Percentiles rank a stretch among this genome's conserved stretches.
Conservation (phyloP, 2,329 filamentous ascomycete species). For the Epichloe sylvatica region DNA sequence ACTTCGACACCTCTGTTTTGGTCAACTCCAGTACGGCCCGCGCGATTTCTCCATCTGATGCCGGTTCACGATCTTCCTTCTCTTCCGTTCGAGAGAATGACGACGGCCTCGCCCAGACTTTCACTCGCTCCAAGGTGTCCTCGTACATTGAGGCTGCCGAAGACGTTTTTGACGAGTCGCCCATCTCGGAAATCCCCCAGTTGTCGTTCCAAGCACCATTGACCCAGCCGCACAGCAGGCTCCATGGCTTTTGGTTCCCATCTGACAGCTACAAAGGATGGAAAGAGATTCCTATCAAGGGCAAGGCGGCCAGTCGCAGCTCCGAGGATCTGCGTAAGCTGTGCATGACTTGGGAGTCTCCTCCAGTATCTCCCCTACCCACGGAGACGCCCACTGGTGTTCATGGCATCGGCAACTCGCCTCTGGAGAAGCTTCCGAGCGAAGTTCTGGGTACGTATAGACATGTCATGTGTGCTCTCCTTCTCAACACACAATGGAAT, state of each 20-base stretch:
- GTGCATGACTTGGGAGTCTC: constrained; percentile 39
- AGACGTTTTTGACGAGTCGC: constrained; percentile 36
- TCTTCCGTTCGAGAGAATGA: constrained; percentile 49
- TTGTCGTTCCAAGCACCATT: constrained; percentile 37
- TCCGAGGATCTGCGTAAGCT: constrained; percentile 44
- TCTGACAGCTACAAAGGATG: constrained; percentile 45
- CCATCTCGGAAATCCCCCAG: constrained; percentile 27
- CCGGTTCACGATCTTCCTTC: constrained; percentile 40
- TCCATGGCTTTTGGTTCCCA: constrained; percentile 46
- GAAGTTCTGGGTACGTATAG: constrained; percentile 54
- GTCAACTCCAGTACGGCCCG: constrained; percentile 25
- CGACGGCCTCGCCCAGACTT: constrained; percentile 45
- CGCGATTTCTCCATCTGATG: constrained; percentile 24
- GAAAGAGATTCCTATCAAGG: constrained; percentile 47
- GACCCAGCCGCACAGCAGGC: constrained; percentile 40
- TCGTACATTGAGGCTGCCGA: constrained; percentile 38
- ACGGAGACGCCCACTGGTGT: constrained; percentile 17
- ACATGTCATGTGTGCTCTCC: neutral
- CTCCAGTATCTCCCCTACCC: constrained; percentile 19
- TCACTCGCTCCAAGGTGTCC: constrained; percentile 49
- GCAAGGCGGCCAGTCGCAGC: constrained; percentile 46
- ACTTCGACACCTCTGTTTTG: constrained; percentile 22
- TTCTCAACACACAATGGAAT: neutral
- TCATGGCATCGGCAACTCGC: constrained; percentile 33
- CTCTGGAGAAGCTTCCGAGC: constrained; percentile 53